Evolutionary conservation across 257 asterid species (phyloP), one percentile per base, ranked within the genome.

Genomic region (Thymus quinquecostatus): DNA sequence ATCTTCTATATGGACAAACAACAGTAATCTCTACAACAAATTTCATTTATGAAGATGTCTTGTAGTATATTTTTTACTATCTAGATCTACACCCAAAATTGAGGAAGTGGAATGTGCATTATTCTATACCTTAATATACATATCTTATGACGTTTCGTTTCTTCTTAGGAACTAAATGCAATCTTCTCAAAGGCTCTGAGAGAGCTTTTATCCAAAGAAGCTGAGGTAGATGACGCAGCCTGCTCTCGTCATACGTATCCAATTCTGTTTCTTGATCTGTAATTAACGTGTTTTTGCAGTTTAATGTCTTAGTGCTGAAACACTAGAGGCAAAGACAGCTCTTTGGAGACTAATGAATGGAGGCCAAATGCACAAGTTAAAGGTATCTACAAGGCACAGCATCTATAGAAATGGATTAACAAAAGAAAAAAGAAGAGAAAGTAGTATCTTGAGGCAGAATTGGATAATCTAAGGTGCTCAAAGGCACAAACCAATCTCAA

Each of bases 171-270:
- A 74, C 84, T 94, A 32, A 94, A 94, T 82, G 92, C 91, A 27
- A 74, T 81, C 3, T 91, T 89, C 80, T 94, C 97, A 1, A 91
- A 89, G 82, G 97, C 96, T 56, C 78, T 91, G 75, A 94, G 81
- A 73, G 97, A 84, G 81, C 90, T 94, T 21, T 66, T 94, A 79
- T 86, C 97, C 61, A 77, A 82, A 76, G 99, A 89, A 83, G 83
- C 75, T 33, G 97, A 91, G 80, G 87, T 91, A 29, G 99, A 94
- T 14, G 97, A 94, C 75, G 99, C 92, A 47, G 99, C 73, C 11
- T 30, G 27, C 14, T 41, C 10, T 57, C 71, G 21, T 56, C 40
- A n/a, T n/a, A n/a, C n/a, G 7, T 14, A 9, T 62, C 8, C 12
- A 51, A 7, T 34, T 11, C 0, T 11, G 3, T 56, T 45, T 28